These are phyloP conservation scores for Dendrobium officinale DNA, from an alignment of 106 monocot species.

Conservation along the genomic window DNA sequence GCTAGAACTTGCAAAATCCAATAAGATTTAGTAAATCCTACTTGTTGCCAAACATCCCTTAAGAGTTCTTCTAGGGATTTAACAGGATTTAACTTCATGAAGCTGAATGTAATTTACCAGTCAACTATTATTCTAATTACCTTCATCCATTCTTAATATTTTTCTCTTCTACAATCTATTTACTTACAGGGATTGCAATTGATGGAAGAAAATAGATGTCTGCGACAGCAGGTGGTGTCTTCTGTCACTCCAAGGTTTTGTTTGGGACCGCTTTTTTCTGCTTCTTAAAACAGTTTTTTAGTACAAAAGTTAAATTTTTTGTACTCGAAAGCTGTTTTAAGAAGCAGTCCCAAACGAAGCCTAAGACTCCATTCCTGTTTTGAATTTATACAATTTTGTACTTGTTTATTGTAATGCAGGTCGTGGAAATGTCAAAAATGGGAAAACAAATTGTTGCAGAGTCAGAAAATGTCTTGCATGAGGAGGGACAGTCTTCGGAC, in stretches of 20 bases:
- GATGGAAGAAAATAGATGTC: constrained; percentile 49
- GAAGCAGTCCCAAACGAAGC: no score
- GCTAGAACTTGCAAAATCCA: no score
- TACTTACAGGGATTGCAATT: constrained; percentile 39
- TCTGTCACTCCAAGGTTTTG: not conserved
- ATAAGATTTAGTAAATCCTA: no score
- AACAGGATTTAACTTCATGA: no score
- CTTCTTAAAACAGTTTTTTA: no score
- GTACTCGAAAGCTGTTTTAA: no score
- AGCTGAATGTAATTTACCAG: no score
- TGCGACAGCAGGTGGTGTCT: constrained; percentile 43
- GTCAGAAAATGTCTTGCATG: constrained; percentile 21
- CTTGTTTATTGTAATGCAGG: constrained; percentile 18
- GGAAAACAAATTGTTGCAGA: constrained; percentile 28
- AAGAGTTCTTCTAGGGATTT: no score
- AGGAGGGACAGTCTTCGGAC: constrained; percentile 61
- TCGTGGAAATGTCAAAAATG: constrained; percentile 23
- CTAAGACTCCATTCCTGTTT: not conserved
- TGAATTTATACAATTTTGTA: not conserved
- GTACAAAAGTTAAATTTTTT: no score
- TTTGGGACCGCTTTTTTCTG: no score
- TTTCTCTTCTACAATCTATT: not conserved
- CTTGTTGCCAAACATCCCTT: no score
- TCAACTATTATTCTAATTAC: not conserved
- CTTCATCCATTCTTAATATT: not conserved